Evolutionary conservation across 495 filamentous ascomycete genomes (phyloP), one percentile per base, ranked within the genome.

Genomic region (Penicillium coffeae): DNA sequence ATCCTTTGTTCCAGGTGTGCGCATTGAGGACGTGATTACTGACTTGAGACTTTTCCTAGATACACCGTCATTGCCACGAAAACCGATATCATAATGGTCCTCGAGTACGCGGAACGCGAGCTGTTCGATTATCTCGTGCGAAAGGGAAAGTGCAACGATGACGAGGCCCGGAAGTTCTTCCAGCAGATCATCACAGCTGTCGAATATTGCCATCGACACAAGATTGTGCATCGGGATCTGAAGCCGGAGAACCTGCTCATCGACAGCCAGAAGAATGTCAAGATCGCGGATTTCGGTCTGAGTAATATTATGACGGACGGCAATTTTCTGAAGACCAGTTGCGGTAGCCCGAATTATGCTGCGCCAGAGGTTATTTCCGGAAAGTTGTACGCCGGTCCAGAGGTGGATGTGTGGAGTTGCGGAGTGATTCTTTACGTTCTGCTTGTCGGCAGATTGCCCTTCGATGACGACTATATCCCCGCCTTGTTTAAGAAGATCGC

Each of bases 241-340:
- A 98, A 98, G 65, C 93, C 93, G 5, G 93, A 98, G 78, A 98
- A 98, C 64, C 72, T 98, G 20, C 78, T 98, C 37, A 83, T 98
- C 52, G 93, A 98, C 69, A 85, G 89, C 50, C 78, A 90, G 40
- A 85, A 96, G 59, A 96, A 96, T 60, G 93, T 98, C 58, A 98
- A 98, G 74, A 97, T 98, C 66, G 93, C 93, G 43, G 93, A 98
- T 72, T 98, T 98, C 57, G 93, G 93, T 45, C 73, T 98, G 43
- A 96, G 92, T 72, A 98, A 98, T 61, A 97, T 98, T 68, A 97
- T 98, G 92, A 96, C 93, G 8, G 93, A 98, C 59, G 93, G 93
- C 8, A 98, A 97, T 62, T 98, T 98, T 66, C 80, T 98, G 56
- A 96, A 96, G 71, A 98, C 93, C 0, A 96, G 90, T 70, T 98